phyloP scores from a whole-genome alignment of 2,329 filamentous ascomycete species.

The Xylariaceae sp. region DNA sequence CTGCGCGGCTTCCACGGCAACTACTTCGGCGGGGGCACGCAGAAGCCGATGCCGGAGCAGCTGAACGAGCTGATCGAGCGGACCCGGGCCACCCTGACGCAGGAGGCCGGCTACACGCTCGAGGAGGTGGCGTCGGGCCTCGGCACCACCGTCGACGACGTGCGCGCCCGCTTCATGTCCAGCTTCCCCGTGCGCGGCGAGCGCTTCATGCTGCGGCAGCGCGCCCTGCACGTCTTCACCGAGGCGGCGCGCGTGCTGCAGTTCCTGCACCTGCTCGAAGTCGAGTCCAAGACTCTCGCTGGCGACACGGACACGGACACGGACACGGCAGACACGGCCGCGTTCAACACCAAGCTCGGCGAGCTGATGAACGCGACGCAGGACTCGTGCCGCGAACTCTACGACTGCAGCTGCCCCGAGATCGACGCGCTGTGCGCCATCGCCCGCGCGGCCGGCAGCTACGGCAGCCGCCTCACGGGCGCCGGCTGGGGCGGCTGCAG shows the following conservation, averaged over 20 bases:
- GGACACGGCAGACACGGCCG: too few species aligned
- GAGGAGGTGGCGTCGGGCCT: slow-evolving; percentile 74
- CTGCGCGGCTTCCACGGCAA: slow-evolving; percentile 81
- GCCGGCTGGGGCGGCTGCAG: slow-evolving; percentile 96
- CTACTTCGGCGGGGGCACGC: slow-evolving; percentile 58
- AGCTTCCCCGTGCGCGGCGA: slow-evolving; percentile 86
- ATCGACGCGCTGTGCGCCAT: slow-evolving; percentile 84
- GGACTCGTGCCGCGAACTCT: slow-evolving; percentile 74
- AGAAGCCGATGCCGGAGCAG: slow-evolving; percentile 53
- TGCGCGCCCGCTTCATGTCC: slow-evolving; percentile 74
- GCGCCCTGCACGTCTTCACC: slow-evolving; percentile 82
- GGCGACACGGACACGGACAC: too few species aligned
- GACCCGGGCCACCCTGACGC: slow-evolving; percentile 61
- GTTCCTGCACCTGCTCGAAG: slow-evolving; percentile 72
- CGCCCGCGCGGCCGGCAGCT: slow-evolving; percentile 68
- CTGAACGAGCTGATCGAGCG: slow-evolving; percentile 65
- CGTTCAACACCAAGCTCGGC: slow-evolving; percentile 64
- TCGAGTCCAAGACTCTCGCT: slow-evolving; percentile 31
- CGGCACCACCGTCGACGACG: slow-evolving; percentile 58
- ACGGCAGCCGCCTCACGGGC: slow-evolving; percentile 80
- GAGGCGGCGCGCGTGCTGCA: slow-evolving; percentile 80
- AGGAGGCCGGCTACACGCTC: slow-evolving; percentile 79
- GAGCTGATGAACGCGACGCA: slow-evolving; percentile 85
- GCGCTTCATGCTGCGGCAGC: slow-evolving; percentile 77
- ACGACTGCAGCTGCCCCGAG: slow-evolving; percentile 88